phyloP scores from a whole-genome alignment of 768 basidiomycete species.

The Pisolithus orientalis region DNA sequence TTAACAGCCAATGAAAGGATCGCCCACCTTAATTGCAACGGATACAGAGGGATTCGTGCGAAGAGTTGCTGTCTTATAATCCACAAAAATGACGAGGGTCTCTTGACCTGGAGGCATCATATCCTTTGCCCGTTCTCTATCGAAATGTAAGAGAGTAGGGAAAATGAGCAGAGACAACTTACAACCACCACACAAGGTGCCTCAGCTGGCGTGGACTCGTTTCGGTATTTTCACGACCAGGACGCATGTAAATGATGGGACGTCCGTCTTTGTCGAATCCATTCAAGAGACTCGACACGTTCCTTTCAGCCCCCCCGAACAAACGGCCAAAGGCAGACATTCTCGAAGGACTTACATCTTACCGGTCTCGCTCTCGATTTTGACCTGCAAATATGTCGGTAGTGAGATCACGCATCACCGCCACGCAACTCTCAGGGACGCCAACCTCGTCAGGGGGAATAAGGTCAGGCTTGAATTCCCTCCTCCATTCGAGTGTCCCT shows the following conservation, averaged over 20 bases:
- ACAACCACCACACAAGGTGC: slow-evolving; percentile 86
- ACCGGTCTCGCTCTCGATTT: slow-evolving; percentile 75
- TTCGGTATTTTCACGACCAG: slow-evolving; percentile 81
- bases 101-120: slow-evolving; percentile 84
- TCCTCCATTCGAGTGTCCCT: slow-evolving; percentile 76
- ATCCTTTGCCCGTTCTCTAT: slow-evolving; percentile 83
- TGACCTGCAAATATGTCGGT: slow-evolving; percentile 35
- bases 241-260: slow-evolving; percentile 87
- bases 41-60: slow-evolving; percentile 81
- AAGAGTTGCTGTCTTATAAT: slow-evolving; percentile 78
- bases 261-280: slow-evolving; percentile 84
- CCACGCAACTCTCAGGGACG: background rate
- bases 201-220: slow-evolving; percentile 70
- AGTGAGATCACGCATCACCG: background rate
- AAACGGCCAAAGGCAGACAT: background rate
- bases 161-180: slow-evolving; percentile 24
- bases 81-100: slow-evolving; percentile 75
- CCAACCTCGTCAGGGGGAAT: slow-evolving; percentile 70
- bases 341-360: slow-evolving; percentile 60
- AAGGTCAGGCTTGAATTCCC: slow-evolving; percentile 80
- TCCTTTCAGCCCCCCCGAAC: background rate
- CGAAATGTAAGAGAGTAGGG: slow-evolving; percentile 4
- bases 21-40: slow-evolving; percentile 63
- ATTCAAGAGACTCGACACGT: slow-evolving; percentile 53
- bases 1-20: background rate